Percentiles rank a stretch among this genome's conserved stretches.
These are phyloP conservation scores for Miscanthus lutarioriparius DNA, from an alignment of 176 grass and related monocot genomes.

Conservation along the genomic window DNA sequence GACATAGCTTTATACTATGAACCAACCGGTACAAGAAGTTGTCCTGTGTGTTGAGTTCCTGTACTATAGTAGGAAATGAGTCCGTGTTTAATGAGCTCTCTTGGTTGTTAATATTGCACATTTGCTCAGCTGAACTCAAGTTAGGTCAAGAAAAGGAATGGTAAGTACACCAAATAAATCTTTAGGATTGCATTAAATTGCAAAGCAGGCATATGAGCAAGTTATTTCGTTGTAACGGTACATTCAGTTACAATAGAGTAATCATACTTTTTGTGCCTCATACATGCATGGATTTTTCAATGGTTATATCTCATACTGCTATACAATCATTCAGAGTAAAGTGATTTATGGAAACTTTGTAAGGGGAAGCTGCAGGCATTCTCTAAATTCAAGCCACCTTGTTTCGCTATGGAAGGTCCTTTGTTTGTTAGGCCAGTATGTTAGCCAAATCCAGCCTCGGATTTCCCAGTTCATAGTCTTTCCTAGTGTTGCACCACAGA, in stretches of 20 bases:
- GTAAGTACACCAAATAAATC: background rate
- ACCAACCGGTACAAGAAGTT: slow-evolving; percentile 54
- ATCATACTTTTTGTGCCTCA: slow-evolving; percentile 7
- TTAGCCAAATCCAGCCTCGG: slow-evolving; percentile 75
- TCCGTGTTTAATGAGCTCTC: slow-evolving; percentile 50
- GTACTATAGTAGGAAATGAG: slow-evolving; percentile 53
- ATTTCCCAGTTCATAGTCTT: slow-evolving; percentile 85
- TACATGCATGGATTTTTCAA: slow-evolving; percentile 34
- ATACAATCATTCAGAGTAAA: slow-evolving; percentile 24
- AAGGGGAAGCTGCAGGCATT: slow-evolving; percentile 66
- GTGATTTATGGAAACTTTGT: slow-evolving; percentile 40
- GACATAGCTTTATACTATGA: slow-evolving; percentile 58
- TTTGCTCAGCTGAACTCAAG: slow-evolving; percentile 29
- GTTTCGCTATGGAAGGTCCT: slow-evolving; percentile 76
- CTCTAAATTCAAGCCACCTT: slow-evolving; percentile 68
- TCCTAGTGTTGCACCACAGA: slow-evolving; percentile 46
- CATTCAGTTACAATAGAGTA: slow-evolving; percentile 21
- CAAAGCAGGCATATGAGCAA: slow-evolving; percentile 27
- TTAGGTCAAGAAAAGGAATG: slow-evolving; percentile 35
- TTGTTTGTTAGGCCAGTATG: slow-evolving; percentile 97
- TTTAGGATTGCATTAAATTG: slow-evolving; percentile 29
- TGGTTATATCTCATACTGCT: slow-evolving; percentile 6
- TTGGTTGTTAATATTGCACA: slow-evolving; percentile 39
- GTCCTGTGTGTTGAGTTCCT: slow-evolving; percentile 55
- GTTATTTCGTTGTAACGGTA: slow-evolving; percentile 6